Conservation (phyloP, 2,329 filamentous ascomycete genomes). For the Coniochaeta hoffmannii region DNA sequence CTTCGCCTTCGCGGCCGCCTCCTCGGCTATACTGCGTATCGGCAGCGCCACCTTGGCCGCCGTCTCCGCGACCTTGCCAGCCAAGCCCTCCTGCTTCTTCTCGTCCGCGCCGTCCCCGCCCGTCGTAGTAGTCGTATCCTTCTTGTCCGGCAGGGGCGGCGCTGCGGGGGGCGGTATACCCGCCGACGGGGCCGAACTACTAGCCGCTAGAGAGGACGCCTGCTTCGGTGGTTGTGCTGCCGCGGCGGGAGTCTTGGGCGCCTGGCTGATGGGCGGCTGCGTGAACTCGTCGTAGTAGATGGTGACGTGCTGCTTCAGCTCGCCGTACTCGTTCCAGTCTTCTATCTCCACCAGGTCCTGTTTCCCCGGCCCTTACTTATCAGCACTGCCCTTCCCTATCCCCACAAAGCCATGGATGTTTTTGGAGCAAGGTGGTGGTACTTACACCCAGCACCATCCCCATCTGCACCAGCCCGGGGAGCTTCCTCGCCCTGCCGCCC, state of each 20-base stretch:
- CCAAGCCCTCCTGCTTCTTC: constrained; percentile 14
- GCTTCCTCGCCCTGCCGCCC: constrained; percentile 58
- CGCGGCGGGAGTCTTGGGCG: constrained; percentile 32
- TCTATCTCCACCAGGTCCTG: constrained; percentile 92
- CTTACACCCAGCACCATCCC: constrained; percentile 78
- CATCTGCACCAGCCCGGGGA: constrained; percentile 83
- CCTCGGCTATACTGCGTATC: constrained; percentile 51
- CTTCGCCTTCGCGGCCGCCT: constrained; percentile 59
- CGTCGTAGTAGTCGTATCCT: constrained; percentile 12
- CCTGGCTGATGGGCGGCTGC: constrained; percentile 47
- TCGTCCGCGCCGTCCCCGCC: constrained; percentile 13
- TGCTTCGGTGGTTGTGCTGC: constrained; percentile 16
- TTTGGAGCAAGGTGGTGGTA: constrained; percentile 17
- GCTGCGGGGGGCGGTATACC: constrained; percentile 8
- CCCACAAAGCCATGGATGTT: constrained; percentile 1
- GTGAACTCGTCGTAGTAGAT: constrained; percentile 58
- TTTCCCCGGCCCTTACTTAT: no score
- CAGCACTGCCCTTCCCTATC: background rate
- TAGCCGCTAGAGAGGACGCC: constrained; percentile 13
- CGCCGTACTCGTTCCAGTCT: constrained; percentile 98
- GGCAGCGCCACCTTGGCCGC: constrained; percentile 29
- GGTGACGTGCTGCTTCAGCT: constrained; percentile 78
- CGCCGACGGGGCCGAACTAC: constrained; percentile 13
- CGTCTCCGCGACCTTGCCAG: constrained; percentile 17
- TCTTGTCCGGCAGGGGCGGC: constrained; percentile 14